Evolutionary conservation across 257 asterid genomes (phyloP).

Genomic region (Oldenlandia corymbosa): DNA sequence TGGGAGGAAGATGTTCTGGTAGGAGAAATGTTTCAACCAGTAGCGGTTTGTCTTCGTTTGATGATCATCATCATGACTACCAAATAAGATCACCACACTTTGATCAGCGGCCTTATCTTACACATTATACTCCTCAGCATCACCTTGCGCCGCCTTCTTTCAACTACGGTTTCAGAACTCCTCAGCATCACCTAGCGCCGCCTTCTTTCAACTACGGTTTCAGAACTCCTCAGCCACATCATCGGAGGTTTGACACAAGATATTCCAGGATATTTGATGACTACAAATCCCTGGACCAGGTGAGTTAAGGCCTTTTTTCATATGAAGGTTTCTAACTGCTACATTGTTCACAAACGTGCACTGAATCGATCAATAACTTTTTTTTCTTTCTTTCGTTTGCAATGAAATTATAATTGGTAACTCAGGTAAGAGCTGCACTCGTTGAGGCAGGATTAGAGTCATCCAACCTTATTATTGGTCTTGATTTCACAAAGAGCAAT

Average conservation of each 20-base stretch:
- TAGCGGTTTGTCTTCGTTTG: conserved; percentile 43
- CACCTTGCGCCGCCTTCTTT: conserved; percentile 26
- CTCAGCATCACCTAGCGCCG: too few species aligned
- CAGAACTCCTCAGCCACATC: too few species aligned
- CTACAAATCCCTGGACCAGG: conserved; percentile 69
- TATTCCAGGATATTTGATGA: conserved; percentile 72
- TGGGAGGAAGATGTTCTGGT: conserved; percentile 14
- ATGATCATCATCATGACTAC: conserved; percentile 32
- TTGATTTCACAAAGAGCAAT: conserved; percentile 95
- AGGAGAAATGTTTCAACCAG: conserved; percentile 2
- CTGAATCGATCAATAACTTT: too few species aligned
- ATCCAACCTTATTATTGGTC: conserved; percentile 82
- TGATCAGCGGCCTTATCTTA: conserved; percentile 38
- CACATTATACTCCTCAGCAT: conserved; percentile 36
- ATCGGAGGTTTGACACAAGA: conserved; percentile 51
- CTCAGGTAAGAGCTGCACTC: conserved; percentile 80
- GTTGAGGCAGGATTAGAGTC: conserved; percentile 89
- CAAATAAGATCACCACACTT: conserved; percentile 46
- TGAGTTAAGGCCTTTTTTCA: too few species aligned
- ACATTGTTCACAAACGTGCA: not conserved
- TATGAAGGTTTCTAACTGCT: not conserved
- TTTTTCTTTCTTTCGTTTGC: too few species aligned
- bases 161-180: conserved; percentile 46
- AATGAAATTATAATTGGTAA: too few species aligned
- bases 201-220: too few species aligned